These are phyloP conservation scores for Eucommia ulmoides DNA, from an alignment of 257 asterid species.

Conservation along the genomic window DNA sequence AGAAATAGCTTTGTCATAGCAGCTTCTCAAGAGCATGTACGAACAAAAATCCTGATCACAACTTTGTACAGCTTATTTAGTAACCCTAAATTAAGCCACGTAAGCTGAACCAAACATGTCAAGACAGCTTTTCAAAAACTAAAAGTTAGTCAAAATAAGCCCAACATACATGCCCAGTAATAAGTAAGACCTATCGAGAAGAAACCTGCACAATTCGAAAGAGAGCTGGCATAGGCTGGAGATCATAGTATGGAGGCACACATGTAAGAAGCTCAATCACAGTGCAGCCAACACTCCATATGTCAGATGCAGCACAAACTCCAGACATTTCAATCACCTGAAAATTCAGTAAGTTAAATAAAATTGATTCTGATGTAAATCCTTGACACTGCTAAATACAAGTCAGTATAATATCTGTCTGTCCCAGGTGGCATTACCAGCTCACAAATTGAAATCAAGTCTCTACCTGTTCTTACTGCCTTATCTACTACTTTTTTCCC, in stretches of 20 bases:
- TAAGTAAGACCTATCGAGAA: too few relatives aligned
- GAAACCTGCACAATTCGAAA: constrained; percentile 92
- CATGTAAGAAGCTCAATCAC: constrained; percentile 97
- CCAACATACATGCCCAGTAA: too few relatives aligned
- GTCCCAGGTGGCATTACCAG: neutral
- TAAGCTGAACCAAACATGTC: too few relatives aligned
- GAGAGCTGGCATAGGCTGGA: constrained; percentile 99
- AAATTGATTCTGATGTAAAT: neutral
- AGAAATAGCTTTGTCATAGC: too few relatives aligned
- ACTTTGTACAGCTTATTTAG: too few relatives aligned
- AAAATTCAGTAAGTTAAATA: constrained; percentile 10
- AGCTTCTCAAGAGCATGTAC: too few relatives aligned
- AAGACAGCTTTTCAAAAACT: too few relatives aligned
- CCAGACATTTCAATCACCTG: constrained; percentile 99
- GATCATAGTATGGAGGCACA: constrained; percentile 91
- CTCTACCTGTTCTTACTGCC: neutral
- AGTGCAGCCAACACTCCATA: constrained; percentile 99
- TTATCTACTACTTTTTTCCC: too few relatives aligned
- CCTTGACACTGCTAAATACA: neutral
- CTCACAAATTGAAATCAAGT: neutral
- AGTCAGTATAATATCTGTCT: neutral
- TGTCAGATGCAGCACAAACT: constrained; percentile 99
- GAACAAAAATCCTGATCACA: too few relatives aligned
- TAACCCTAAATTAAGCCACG: too few relatives aligned
- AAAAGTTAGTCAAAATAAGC: too few relatives aligned